Percentiles rank a stretch among this genome's conserved stretches.
phyloP scores from a whole-genome alignment of 2,329 filamentous ascomycete genomes.

The Pezicula rhizophila region DNA sequence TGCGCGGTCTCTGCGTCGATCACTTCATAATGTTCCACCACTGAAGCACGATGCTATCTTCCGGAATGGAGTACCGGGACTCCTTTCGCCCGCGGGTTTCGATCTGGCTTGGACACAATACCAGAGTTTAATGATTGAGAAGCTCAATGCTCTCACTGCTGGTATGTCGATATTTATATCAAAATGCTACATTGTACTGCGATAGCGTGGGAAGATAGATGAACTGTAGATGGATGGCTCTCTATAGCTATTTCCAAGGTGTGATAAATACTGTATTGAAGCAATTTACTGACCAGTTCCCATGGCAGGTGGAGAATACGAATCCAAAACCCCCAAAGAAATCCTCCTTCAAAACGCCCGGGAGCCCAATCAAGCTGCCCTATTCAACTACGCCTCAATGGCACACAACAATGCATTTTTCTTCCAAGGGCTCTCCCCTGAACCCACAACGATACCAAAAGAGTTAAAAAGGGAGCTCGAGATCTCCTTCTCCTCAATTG shows the following conservation, averaged over 20 bases:
- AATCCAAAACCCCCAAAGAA: constrained; percentile 41
- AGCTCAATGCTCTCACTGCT: constrained; percentile 67
- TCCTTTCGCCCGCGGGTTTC: constrained; percentile 66
- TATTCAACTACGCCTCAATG: constrained; percentile 97
- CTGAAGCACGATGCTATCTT: constrained; percentile 36
- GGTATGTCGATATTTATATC: constrained; percentile 47
- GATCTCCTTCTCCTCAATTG: constrained; percentile 71
- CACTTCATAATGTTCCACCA: constrained; percentile 41
- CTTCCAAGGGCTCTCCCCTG: constrained; percentile 54
- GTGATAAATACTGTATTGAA: background rate
- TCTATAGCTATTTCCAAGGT: background rate
- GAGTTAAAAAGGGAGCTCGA: constrained; percentile 54
- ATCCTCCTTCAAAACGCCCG: constrained; percentile 73
- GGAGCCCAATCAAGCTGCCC: constrained; percentile 66
- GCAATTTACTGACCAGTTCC: constrained; percentile 5
- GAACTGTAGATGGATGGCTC: background rate
- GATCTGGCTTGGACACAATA: constrained; percentile 78
- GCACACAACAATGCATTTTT: constrained; percentile 87
- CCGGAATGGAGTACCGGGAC: constrained; percentile 53
- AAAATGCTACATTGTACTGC: background rate
- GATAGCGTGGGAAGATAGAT: background rate
- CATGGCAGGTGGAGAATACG: constrained; percentile 14
- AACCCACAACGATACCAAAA: constrained; percentile 44
- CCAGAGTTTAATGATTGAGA: constrained; percentile 66
- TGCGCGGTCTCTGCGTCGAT: constrained; percentile 28